phyloP scores from a whole-genome alignment of 1,139 yeast genomes.

The Meyerozyma guilliermondii region DNA sequence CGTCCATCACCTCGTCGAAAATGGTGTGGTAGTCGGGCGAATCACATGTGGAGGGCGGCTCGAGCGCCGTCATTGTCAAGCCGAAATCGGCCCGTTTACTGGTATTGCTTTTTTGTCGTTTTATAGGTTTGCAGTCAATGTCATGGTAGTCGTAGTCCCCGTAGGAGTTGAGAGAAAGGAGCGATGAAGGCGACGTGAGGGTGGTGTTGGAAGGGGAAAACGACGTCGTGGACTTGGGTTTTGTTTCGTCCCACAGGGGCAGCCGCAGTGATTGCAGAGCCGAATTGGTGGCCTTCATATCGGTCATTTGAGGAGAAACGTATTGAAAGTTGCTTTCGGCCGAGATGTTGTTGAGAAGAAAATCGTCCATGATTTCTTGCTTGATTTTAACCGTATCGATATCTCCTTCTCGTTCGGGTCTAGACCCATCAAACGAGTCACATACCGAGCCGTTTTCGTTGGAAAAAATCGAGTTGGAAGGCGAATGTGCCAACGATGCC shows the following conservation, averaged over 20 bases:
- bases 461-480: conserved; percentile 6
- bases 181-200: conserved; percentile 32
- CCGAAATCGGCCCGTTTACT: not conserved
- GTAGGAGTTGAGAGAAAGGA: conserved; percentile 28
- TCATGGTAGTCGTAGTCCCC: conserved; percentile 13
- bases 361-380: conserved; percentile 40
- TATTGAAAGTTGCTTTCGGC: conserved; percentile 12
- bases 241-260: not conserved
- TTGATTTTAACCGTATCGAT: conserved; percentile 29
- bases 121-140: conserved; percentile 1
- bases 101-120: conserved; percentile 4
- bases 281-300: not conserved
- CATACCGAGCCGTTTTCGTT: conserved; percentile 5
- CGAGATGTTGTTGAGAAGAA: conserved; percentile 34
- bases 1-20: conserved; percentile 1
- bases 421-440: conserved; percentile 1
- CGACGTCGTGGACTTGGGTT: not conserved
- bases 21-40: conserved; percentile 1
- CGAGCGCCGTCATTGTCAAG: not conserved
- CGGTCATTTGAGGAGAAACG: conserved; percentile 3
- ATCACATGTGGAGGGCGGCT: not conserved
- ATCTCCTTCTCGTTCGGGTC: conserved; percentile 2
- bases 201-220: not conserved
- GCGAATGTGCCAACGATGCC: conserved; percentile 7
- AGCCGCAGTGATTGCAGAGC: not conserved